A percentile compares a stretch with the other conserved stretches of the same genome.
These are phyloP conservation scores for Trypanosoma lewisi DNA, from an alignment of 208 protist species.

Conservation along the genomic window DNA sequence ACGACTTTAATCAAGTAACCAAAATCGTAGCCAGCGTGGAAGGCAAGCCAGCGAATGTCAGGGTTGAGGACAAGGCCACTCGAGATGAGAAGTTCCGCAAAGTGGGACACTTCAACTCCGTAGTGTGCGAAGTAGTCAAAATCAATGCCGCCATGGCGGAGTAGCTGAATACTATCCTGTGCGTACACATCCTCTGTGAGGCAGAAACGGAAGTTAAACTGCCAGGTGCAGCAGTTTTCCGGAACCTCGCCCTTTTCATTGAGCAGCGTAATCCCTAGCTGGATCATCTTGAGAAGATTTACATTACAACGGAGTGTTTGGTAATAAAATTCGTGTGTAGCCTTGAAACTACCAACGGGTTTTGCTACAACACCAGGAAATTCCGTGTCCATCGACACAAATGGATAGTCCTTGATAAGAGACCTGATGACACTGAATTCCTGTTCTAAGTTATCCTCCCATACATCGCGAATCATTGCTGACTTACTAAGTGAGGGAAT, in stretches of 20 bases:
- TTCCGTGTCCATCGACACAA: slow-evolving; percentile 98
- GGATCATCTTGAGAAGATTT: slow-evolving; percentile 99
- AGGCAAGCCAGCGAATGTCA: slow-evolving; percentile 97
- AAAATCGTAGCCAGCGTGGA: slow-evolving; percentile 99
- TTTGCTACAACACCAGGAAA: slow-evolving; percentile 98
- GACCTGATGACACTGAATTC: slow-evolving; percentile 95
- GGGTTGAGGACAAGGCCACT: slow-evolving; percentile 96
- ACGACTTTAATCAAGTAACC: slow-evolving; percentile 97
- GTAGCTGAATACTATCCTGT: slow-evolving; percentile 97
- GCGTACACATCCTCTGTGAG: slow-evolving; percentile 97
- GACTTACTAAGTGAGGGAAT: slow-evolving; percentile 85
- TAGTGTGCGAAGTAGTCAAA: slow-evolving; percentile 94
- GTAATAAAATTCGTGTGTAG: slow-evolving; percentile 95
- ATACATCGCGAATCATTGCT: slow-evolving; percentile 95
- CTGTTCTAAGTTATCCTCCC: slow-evolving; percentile 95
- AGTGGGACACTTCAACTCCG: slow-evolving; percentile 96
- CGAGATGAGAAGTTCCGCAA: slow-evolving; percentile 96
- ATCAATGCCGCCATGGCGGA: slow-evolving; percentile 95
- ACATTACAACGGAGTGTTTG: slow-evolving; percentile 98
- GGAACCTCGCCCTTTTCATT: slow-evolving; percentile 97
- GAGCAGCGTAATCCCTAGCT: slow-evolving; percentile 97
- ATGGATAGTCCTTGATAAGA: slow-evolving; percentile 96
- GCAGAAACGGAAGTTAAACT: slow-evolving; percentile 99
- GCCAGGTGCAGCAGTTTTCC: slow-evolving; percentile 95
- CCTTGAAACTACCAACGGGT: slow-evolving; percentile 95